Conservation (phyloP, 1,139 yeast genomes). For the Saccharomyces uvarum region DNA sequence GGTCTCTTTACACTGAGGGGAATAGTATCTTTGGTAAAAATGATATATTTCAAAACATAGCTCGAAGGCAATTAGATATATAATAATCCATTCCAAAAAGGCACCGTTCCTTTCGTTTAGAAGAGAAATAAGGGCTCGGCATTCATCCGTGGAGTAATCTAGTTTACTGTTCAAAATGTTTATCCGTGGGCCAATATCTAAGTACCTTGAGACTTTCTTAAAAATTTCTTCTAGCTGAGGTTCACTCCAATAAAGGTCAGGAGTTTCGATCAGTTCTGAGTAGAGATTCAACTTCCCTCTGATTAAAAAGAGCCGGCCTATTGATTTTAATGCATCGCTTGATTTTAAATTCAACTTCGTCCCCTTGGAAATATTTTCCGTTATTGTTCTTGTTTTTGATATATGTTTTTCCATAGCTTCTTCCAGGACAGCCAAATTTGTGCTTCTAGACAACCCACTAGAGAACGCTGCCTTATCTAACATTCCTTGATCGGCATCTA, state of each 20-base stretch:
- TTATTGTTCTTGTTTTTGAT: slow-evolving; percentile 51
- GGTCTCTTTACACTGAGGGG: neutral
- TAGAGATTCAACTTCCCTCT: slow-evolving; percentile 78
- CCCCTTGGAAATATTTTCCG: slow-evolving; percentile 63
- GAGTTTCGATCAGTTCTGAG: slow-evolving; percentile 86
- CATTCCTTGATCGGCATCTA: slow-evolving; percentile 40
- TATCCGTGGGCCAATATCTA: slow-evolving; percentile 73
- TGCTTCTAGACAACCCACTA: slow-evolving; percentile 77
- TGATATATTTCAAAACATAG: slow-evolving; percentile 73
- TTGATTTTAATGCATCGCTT: slow-evolving; percentile 55
- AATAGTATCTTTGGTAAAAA: slow-evolving; percentile 31
- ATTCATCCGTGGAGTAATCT: slow-evolving; percentile 87
- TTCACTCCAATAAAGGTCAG: slow-evolving; percentile 89
- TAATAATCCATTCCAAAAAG: slow-evolving; percentile 80
- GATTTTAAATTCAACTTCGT: slow-evolving; percentile 49
- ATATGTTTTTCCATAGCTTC: slow-evolving; percentile 62
- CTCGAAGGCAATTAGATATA: slow-evolving; percentile 72
- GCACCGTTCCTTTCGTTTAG: slow-evolving; percentile 71
- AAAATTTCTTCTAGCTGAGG: slow-evolving; percentile 74
- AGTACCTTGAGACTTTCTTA: slow-evolving; percentile 55
- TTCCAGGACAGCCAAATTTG: slow-evolving; percentile 75
- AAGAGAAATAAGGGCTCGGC: slow-evolving; percentile 66
- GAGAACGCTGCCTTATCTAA: slow-evolving; percentile 85
- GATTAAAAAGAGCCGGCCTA: slow-evolving; percentile 65
- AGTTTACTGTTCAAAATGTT: slow-evolving; percentile 72